Evolutionary conservation across 108 stramenopile species (phyloP).

Genomic region (Fistulifera solaris): DNA sequence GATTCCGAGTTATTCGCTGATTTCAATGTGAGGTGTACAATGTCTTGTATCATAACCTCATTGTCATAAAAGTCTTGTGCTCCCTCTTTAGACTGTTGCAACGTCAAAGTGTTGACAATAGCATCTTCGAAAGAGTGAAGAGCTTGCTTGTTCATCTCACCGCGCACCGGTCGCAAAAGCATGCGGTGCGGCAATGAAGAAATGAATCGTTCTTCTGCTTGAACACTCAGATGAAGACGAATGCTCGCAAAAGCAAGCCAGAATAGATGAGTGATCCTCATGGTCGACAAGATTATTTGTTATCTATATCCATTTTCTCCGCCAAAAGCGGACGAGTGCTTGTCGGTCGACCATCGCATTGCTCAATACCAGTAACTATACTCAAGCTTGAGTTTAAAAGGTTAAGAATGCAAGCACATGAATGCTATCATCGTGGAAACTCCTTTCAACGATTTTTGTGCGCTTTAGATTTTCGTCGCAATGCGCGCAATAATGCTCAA

Average conservation of each 20-base stretch:
- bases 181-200: slow-evolving; percentile 7
- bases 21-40: background rate
- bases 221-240: too few species aligned
- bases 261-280: background rate
- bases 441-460: too few species aligned
- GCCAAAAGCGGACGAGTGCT: too few species aligned
- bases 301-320: too few species aligned
- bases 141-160: slow-evolving; percentile 3
- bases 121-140: slow-evolving; percentile 2
- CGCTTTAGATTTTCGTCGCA: too few species aligned
- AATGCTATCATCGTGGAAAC: too few species aligned
- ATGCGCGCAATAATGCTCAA: too few species aligned
- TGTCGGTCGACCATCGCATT: too few species aligned
- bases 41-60: slow-evolving; percentile 5
- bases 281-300: too few species aligned
- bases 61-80: background rate
- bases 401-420: background rate
- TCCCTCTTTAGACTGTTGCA: background rate
- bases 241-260: background rate
- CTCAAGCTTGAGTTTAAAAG: background rate
- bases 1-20: background rate
- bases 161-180: slow-evolving; percentile 3
- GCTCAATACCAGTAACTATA: background rate
- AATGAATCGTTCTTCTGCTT: too few species aligned
- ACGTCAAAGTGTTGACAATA: background rate